Base-by-base conservation (phyloP, 2,329 filamentous ascomycete species). In the Aspergillus transmontanensis region DNA sequence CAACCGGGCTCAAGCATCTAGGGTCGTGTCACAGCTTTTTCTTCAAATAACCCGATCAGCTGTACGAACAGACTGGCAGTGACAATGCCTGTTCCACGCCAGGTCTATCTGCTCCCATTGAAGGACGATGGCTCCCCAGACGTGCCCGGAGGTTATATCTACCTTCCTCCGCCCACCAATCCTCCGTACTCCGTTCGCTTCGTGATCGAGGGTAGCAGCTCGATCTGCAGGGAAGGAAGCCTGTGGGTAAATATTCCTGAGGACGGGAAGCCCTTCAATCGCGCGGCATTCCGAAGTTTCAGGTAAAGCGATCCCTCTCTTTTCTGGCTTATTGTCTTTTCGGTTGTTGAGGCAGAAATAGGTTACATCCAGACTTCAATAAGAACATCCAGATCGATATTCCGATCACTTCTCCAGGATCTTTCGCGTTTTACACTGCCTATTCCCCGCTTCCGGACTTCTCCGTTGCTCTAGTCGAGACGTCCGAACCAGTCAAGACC, bases 201-300 rank as follows among this genome's bases (percentile, higher is more conserved):
- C 79, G 88, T 93, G 70, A 94, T 97, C 71, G 91, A 97, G 79
- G 94, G 95, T 66, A 94, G 93, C 62, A 97, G 94, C 76, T 97
- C 94, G 66, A 95, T 99, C 83, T 97, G 94, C 79, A 88, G 93
- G 69, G 85, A 97, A 80, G 95, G 96, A 64, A 97, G 92, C 75
- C 85, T 99, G 66, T 99, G 95, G 94, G 90, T 97, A 73, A 99
- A 99, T 78, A 91, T 98, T 64, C 95, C 95, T 9, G 86, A 90
- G 65, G 84, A 89, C 71, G 93, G 90, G 63, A 82, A 87, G 57
- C 81, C 88, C 50, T 99, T 98, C 75, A 86, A 88, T 68, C 89
- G 95, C 70, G 85, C 90, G 72, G 85, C 86, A 39, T 99, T 96
- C 78, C 88, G 89, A 72, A 90, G 97, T 80, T 96, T 91, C 86